Evolutionary conservation across 768 basidiomycete genomes (phyloP), one percentile per base, ranked within the genome.

Genomic region (Postia placenta): DNA sequence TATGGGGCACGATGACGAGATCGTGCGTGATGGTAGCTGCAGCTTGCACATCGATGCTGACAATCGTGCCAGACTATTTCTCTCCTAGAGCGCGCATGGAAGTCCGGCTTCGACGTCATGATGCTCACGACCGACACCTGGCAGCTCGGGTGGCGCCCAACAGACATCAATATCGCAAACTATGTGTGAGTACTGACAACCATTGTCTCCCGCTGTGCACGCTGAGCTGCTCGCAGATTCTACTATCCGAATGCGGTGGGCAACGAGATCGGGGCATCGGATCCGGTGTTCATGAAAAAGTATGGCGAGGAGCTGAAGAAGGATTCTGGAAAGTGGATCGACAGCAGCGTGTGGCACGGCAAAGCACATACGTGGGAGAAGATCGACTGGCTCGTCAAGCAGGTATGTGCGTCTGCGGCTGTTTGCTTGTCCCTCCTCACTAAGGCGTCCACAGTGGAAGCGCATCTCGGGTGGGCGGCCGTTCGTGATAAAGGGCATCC

Each of bases 401-500:
- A 73, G 60, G 72, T 70, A 19, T 12, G 64, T 47, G 5, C 25
- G 23, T 17, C 24, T 15, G 20, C 27, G 6, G 11, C n/a, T 35
- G 25, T 26, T 12, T 40, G 43, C 23, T 23, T 11, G n/a, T 25
- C 20, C 19, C 11, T 11, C 5, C 23, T 11, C 49, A 3, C 15
- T 12, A 12, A 17, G 2, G n/a, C 12, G 3, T 20, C 4, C n/a
- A 28, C 48, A 74, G 69, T 78, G 74, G 74, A 74, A 73, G 53
- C 62, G 65, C 41, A 73, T 76, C 47, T 74, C 74, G 1, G 59
- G 62, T n/a, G 71, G 71, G 4, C 64, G 75, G 7, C 76, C 78
- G 3, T 75, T 80, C 60, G 66, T 79, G 12, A 53, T 80, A 47
- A 81, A 81, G 63, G 78, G 78, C 42, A 74, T 78, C 33, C 75